phyloP scores from a whole-genome alignment of 371 early-diverging fungal genomes.

The Parasitella parasitica region DNA sequence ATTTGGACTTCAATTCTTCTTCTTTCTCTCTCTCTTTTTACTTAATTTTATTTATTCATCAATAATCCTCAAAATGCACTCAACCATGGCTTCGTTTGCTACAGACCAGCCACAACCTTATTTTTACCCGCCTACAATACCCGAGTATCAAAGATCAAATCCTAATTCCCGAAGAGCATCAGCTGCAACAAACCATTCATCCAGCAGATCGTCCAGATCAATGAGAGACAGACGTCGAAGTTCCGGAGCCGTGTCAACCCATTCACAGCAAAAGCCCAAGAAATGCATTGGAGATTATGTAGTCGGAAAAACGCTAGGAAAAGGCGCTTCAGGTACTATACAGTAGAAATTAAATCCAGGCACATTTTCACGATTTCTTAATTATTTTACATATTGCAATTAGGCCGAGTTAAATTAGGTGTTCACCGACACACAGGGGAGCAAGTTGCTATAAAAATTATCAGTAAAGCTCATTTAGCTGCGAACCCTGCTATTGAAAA shows the following conservation, averaged over 20 bases:
- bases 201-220: constrained; percentile 28
- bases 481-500: constrained; percentile 63
- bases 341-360: not conserved
- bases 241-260: constrained; percentile 41
- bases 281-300: constrained; percentile 52
- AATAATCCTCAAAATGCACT: no score
- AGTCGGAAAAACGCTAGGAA: constrained; percentile 52
- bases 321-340: constrained; percentile 55
- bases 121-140: constrained; percentile 13
- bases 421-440: constrained; percentile 45
- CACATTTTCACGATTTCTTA: not conserved
- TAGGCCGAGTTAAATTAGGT: constrained; percentile 51
- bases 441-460: constrained; percentile 53
- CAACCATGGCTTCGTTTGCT: constrained; percentile 2
- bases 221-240: constrained; percentile 42
- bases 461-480: constrained; percentile 48
- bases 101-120: constrained; percentile 19
- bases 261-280: constrained; percentile 38
- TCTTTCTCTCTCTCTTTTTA: constrained; percentile 5
- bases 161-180: constrained; percentile 33
- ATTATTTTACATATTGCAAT: not conserved
- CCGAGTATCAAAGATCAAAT: constrained; percentile 15
- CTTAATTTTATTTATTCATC: constrained; percentile 1
- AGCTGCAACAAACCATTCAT: constrained; percentile 18
- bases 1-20: constrained; percentile 1